These are phyloP conservation scores for Xylaria intraflava DNA, from an alignment of 495 filamentous ascomycete genomes.

Conservation along the genomic window DNA sequence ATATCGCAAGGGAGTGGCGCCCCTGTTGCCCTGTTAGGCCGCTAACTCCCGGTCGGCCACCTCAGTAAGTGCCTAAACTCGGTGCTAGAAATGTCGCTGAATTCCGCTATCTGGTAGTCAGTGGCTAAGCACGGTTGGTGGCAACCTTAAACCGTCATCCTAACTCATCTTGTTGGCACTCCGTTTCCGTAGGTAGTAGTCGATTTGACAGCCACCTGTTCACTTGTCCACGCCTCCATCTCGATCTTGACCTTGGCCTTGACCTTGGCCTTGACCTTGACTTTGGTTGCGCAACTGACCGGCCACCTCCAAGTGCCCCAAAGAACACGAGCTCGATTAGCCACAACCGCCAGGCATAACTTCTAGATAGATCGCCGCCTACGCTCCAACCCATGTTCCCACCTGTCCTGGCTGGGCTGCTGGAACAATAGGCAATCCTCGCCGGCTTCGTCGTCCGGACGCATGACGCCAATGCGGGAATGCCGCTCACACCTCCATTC, in stretches of 20 bases:
- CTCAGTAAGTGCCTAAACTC: too few species aligned
- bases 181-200: background rate
- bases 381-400: background rate
- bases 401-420: background rate
- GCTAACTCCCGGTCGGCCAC: too few species aligned
- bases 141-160: background rate
- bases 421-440: background rate
- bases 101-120: too few species aligned
- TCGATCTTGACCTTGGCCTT: background rate
- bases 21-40: too few species aligned
- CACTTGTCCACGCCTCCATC: background rate
- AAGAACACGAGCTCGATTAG: too few species aligned
- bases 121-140: too few species aligned
- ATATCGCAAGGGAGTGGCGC: too few species aligned
- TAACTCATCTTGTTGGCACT: background rate
- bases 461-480: slow-evolving; percentile 41
- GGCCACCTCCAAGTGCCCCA: too few species aligned
- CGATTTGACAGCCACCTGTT: background rate
- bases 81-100: too few species aligned
- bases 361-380: background rate
- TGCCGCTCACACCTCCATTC: slow-evolving; percentile 47
- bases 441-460: slow-evolving; percentile 14
- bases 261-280: background rate
- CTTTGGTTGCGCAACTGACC: too few species aligned
- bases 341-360: background rate